phyloP scores from a whole-genome alignment of 441 rosid genomes.

The Erodium trifolium region DNA sequence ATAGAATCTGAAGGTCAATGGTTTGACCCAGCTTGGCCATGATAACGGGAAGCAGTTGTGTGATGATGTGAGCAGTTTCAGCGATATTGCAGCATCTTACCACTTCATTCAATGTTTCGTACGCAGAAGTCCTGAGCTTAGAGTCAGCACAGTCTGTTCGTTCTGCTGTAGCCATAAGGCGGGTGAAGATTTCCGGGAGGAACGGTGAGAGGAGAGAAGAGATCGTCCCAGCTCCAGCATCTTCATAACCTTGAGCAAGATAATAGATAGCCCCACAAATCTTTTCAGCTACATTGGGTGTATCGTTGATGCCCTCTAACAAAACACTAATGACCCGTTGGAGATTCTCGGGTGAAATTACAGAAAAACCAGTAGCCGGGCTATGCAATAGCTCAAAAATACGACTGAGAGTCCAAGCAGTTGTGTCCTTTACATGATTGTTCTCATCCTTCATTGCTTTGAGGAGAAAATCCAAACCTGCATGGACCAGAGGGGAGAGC shows the following conservation, averaged over 20 bases:
- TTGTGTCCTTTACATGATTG: conserved; percentile 35
- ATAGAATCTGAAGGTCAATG: conserved; percentile 32
- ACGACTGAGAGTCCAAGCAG: conserved; percentile 38
- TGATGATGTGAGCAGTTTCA: conserved; percentile 35
- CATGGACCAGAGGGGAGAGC: conserved; percentile 33
- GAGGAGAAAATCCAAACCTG: conserved; percentile 36
- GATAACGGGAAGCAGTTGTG: conserved; percentile 35
- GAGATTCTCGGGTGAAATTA: conserved; percentile 34
- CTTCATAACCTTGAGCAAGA: conserved; percentile 49
- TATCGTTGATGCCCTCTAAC: conserved; percentile 41
- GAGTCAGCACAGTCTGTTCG: conserved; percentile 43
- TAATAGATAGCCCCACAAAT: conserved; percentile 68
- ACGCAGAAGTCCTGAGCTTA: conserved; percentile 37
- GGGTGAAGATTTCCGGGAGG: conserved; percentile 41
- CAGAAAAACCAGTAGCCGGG: conserved; percentile 30
- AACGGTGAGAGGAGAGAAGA: conserved; percentile 31
- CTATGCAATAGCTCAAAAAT: conserved; percentile 43
- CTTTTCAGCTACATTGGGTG: conserved; percentile 64
- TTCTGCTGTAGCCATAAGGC: conserved; percentile 53
- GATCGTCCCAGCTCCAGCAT: conserved; percentile 38
- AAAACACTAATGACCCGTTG: conserved; percentile 35
- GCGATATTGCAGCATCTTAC: conserved; percentile 42
- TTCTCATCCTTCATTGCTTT: conserved; percentile 54
- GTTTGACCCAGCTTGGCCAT: conserved; percentile 36
- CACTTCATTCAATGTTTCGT: conserved; percentile 42